phyloP scores from a whole-genome alignment of 306 rosid genomes.

The Psophocarpus tetragonolobus region DNA sequence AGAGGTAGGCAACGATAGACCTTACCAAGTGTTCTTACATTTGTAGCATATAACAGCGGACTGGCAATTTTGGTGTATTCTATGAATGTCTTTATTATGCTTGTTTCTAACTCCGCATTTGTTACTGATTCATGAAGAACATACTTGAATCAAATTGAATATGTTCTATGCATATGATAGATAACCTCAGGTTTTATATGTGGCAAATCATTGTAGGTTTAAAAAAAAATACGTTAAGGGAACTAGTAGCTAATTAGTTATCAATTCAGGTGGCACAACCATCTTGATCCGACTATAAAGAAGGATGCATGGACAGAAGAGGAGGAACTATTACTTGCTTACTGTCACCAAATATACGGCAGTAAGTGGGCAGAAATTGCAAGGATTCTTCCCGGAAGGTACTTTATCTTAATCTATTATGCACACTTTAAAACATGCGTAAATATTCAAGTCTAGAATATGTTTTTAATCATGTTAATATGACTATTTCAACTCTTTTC shows the following conservation, averaged over 20 bases:
- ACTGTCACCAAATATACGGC: constrained; percentile 52
- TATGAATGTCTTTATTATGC: not conserved
- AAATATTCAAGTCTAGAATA: not conserved
- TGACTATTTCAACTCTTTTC: not conserved
- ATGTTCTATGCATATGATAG: constrained; percentile 1
- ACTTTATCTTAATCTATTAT: constrained; percentile 1
- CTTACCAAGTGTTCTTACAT: too few relatives aligned
- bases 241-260: not conserved
- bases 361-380: constrained; percentile 76
- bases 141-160: not conserved
- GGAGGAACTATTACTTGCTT: constrained; percentile 49
- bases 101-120: not conserved
- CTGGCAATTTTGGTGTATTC: not conserved
- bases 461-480: not conserved
- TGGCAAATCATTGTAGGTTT: not conserved
- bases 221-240: not conserved
- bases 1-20: constrained; percentile 43
- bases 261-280: constrained; percentile 69
- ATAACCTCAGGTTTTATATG: not conserved
- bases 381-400: constrained; percentile 75
- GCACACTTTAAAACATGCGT: not conserved
- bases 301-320: constrained; percentile 62
- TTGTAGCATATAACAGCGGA: not conserved
- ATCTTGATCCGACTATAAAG: constrained; percentile 56
- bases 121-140: not conserved